A percentile compares a stretch with the other conserved stretches of the same genome.
Conservation (phyloP, 208 protist genomes). For the Trypanosoma cruzi region DNA sequence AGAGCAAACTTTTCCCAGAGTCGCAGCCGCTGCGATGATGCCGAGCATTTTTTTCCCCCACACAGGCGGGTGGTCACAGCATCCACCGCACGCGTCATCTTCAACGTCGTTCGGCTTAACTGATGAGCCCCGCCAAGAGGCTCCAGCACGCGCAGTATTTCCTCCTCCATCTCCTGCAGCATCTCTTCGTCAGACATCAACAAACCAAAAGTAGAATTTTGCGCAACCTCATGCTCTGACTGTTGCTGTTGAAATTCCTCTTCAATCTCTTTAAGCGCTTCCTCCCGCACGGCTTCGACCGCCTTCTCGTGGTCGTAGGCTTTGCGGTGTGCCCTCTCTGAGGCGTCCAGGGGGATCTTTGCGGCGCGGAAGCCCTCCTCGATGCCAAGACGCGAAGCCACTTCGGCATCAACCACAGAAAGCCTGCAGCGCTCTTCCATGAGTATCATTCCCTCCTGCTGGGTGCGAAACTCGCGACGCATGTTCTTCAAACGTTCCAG, state of each 20-base stretch:
- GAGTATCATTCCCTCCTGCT: conserved; percentile 30
- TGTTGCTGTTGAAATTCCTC: conserved; percentile 27
- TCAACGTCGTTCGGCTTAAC: conserved; percentile 17
- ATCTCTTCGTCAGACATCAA: conserved; percentile 71
- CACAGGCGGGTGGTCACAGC: conserved; percentile 38
- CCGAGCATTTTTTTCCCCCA: conserved; percentile 3
- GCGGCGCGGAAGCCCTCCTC: conserved; percentile 35
- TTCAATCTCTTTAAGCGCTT: conserved; percentile 36
- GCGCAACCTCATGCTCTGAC: background rate
- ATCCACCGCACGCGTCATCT: conserved; percentile 42
- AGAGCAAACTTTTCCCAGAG: conserved; percentile 69
- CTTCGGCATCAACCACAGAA: conserved; percentile 38
- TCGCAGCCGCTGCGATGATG: conserved; percentile 21
- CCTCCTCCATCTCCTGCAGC: conserved; percentile 75
- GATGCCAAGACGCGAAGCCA: conserved; percentile 34
- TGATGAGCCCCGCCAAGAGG: conserved; percentile 14
- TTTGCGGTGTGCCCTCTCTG: conserved; percentile 39
- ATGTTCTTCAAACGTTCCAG: conserved; percentile 47
- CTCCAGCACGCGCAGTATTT: conserved; percentile 62
- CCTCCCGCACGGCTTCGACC: conserved; percentile 29
- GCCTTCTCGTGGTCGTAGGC: conserved; percentile 50
- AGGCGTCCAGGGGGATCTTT: conserved; percentile 12
- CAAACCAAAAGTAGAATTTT: conserved; percentile 25
- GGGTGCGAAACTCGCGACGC: conserved; percentile 44
- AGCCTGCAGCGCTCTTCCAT: conserved; percentile 37